phyloP scores from a whole-genome alignment of 805 yeast genomes.

The Sugiyamaella americana region DNA sequence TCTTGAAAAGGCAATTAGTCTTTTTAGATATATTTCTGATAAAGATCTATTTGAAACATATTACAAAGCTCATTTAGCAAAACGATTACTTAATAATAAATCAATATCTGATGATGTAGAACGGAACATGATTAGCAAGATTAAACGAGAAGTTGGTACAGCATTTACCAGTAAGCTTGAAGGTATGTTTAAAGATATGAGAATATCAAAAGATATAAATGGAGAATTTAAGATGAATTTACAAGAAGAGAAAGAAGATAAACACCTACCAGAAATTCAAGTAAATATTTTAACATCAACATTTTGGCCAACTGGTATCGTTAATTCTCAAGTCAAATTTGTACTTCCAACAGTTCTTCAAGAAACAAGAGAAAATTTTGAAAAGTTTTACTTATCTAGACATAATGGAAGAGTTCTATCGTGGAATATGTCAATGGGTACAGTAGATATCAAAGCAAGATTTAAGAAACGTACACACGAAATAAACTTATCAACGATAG shows the following conservation, averaged over 20 bases:
- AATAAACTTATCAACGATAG: slow-evolving; percentile 70
- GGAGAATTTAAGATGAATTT: slow-evolving; percentile 32
- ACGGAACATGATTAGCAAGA: slow-evolving; percentile 55
- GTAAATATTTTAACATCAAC: slow-evolving; percentile 54
- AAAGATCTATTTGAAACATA: slow-evolving; percentile 82
- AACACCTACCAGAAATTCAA: slow-evolving; percentile 34
- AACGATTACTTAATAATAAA: slow-evolving; percentile 54
- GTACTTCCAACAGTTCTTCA: slow-evolving; percentile 40
- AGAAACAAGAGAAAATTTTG: slow-evolving; percentile 41
- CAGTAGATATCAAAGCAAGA: slow-evolving; percentile 68
- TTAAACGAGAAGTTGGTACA: slow-evolving; percentile 73
- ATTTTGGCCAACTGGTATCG: slow-evolving; percentile 59
- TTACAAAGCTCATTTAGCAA: slow-evolving; percentile 81
- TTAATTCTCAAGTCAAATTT: slow-evolving; percentile 24
- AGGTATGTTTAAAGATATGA: slow-evolving; percentile 81
- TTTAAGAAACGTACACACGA: slow-evolving; percentile 69
- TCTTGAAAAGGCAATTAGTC: slow-evolving; percentile 49
- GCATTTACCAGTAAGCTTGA: slow-evolving; percentile 73
- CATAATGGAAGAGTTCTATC: slow-evolving; percentile 54
- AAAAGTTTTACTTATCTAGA: slow-evolving; percentile 43
- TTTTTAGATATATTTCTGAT: slow-evolving; percentile 66
- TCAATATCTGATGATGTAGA: slow-evolving; percentile 55
- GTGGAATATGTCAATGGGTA: slow-evolving; percentile 84
- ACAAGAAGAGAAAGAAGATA: slow-evolving; percentile 2
- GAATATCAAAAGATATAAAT: slow-evolving; percentile 46